A percentile compares a stretch with the other conserved stretches of the same genome.
These are phyloP conservation scores for Magnaporthiopsis incrustans DNA, from an alignment of 2,329 filamentous ascomycete species.

Conservation along the genomic window DNA sequence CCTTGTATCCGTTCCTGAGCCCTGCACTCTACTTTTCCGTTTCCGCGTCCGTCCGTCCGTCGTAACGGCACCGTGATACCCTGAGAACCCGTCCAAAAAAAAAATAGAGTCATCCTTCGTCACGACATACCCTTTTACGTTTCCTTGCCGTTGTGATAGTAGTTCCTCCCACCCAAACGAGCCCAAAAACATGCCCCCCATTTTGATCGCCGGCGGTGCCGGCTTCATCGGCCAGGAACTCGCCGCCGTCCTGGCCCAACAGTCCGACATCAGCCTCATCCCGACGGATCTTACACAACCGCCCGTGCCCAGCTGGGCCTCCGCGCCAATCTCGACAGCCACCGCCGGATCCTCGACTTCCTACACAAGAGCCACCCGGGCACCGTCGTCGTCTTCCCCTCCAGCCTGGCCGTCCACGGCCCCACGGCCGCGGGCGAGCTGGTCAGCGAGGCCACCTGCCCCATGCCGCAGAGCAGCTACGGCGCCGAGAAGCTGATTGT, in stretches of 20 bases:
- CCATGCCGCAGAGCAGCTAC: slow-evolving; percentile 45
- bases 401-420: slow-evolving; percentile 43
- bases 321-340: slow-evolving; percentile 43
- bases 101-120: slow-evolving; percentile 7
- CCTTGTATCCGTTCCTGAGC: neutral
- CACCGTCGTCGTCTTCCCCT: slow-evolving; percentile 42
- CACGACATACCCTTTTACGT: neutral
- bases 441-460: slow-evolving; percentile 33
- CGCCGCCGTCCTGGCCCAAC: slow-evolving; percentile 39
- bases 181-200: neutral
- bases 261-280: slow-evolving; percentile 31
- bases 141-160: neutral
- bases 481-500: slow-evolving; percentile 47
- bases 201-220: slow-evolving; percentile 46
- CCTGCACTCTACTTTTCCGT: neutral
- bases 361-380: slow-evolving; percentile 37
- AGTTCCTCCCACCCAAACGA: neutral
- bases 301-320: slow-evolving; percentile 34
- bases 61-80: neutral
- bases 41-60: neutral
- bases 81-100: neutral
- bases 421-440: slow-evolving; percentile 16
- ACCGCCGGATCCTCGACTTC: slow-evolving; percentile 37
- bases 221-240: slow-evolving; percentile 48
- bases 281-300: slow-evolving; percentile 41